Evolutionary conservation across 441 rosid species (phyloP).

Genomic region (Pelargonium citronellum): DNA sequence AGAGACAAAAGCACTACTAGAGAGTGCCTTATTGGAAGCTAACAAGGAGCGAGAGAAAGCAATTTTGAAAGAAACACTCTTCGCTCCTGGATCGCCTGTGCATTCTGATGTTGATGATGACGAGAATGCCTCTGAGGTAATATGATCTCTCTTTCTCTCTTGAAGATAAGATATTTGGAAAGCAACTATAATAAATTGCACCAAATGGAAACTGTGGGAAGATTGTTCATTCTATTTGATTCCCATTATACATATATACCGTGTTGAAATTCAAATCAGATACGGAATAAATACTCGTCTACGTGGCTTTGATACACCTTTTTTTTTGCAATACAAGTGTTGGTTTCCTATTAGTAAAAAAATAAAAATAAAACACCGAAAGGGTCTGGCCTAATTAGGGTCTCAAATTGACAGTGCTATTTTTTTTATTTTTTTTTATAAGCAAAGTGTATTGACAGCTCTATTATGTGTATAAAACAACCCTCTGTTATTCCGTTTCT

Average conservation of each 20-base stretch:
- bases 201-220: background rate
- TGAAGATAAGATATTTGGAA: background rate
- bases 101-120: conserved; percentile 54
- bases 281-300: background rate
- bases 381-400: no score
- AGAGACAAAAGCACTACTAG: conserved; percentile 72
- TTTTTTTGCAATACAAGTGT: no score
- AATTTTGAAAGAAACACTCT: conserved; percentile 59
- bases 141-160: background rate
- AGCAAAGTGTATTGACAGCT: no score
- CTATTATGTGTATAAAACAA: background rate
- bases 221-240: background rate
- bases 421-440: no score
- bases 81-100: conserved; percentile 54
- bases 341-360: no score
- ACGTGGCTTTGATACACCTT: background rate
- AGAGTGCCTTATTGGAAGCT: conserved; percentile 76
- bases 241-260: background rate
- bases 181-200: background rate
- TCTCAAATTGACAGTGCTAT: no score
- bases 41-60: conserved; percentile 79
- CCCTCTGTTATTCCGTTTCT: background rate
- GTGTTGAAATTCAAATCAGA: background rate
- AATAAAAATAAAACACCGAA: no score
- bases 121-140: conserved; percentile 82